Evolutionary conservation across 1,139 yeast species (phyloP).

Genomic region (Pneumocystis wakefieldiae): DNA sequence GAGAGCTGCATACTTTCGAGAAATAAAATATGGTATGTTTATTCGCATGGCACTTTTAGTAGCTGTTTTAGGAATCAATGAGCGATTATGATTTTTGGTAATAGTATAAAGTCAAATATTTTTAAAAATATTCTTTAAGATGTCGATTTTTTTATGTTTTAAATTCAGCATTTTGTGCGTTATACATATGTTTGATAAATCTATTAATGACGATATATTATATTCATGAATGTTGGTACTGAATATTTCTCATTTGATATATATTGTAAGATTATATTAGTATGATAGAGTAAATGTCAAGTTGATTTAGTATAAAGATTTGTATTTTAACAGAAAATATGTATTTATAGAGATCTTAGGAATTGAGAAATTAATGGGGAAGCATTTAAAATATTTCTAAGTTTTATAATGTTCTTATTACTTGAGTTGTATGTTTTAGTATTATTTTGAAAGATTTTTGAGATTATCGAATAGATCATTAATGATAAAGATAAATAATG

Average conservation of each 20-base stretch:
- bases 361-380: too few relatives aligned
- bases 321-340: too few relatives aligned
- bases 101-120: background rate
- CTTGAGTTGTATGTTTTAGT: too few relatives aligned
- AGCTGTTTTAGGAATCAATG: constrained; percentile 65
- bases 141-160: background rate
- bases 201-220: background rate
- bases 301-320: too few relatives aligned
- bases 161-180: background rate
- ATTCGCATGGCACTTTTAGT: constrained; percentile 98
- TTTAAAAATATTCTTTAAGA: background rate
- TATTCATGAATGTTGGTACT: background rate
- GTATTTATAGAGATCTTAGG: too few relatives aligned
- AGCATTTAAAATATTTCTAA: too few relatives aligned
- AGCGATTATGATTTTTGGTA: background rate
- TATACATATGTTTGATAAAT: background rate
- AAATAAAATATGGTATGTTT: constrained; percentile 89
- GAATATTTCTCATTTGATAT: too few relatives aligned
- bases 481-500: background rate
- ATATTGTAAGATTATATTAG: too few relatives aligned
- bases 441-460: too few relatives aligned
- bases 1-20: constrained; percentile 13
- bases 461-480: too few relatives aligned
- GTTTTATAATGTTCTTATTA: too few relatives aligned
- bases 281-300: too few relatives aligned